A percentile compares a stretch with the other conserved stretches of the same genome.
These are phyloP conservation scores for Rosellinia necatrix DNA, from an alignment of 2,329 filamentous ascomycete genomes.

Conservation along the genomic window DNA sequence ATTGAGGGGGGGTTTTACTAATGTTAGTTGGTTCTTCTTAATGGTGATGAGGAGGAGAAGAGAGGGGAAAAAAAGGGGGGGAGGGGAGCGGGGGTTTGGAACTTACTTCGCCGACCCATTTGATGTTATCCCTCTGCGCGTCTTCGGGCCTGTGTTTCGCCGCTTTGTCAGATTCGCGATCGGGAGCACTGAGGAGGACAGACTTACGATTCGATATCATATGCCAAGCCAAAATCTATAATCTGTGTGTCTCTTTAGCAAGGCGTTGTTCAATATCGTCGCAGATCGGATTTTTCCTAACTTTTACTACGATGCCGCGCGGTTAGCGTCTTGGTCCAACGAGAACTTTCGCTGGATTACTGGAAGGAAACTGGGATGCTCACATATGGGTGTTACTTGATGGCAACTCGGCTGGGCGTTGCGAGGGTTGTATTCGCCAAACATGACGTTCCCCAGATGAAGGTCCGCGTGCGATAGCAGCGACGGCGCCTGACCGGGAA, in stretches of 20 bases:
- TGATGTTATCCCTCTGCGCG: neutral
- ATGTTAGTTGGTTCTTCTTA: neutral
- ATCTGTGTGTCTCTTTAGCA: slow-evolving; percentile 1
- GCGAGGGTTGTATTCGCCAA: neutral
- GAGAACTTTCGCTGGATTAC: neutral
- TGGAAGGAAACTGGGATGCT: neutral
- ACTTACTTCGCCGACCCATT: neutral
- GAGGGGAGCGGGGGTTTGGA: too few relatives aligned
- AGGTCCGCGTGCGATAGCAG: slow-evolving; percentile 4
- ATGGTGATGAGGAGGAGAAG: neutral
- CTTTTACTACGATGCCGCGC: slow-evolving; percentile 9
- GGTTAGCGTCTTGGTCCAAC: neutral
- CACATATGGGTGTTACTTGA: neutral
- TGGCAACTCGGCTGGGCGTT: neutral
- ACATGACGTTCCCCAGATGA: slow-evolving; percentile 17
- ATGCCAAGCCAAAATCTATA: slow-evolving; percentile 12
- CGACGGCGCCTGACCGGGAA: neutral
- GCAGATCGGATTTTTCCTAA: neutral
- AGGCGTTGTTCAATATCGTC: neutral
- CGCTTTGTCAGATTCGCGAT: neutral
- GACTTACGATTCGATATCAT: neutral
- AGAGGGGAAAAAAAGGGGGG: too few relatives aligned
- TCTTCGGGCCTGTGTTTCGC: neutral
- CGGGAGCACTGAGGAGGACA: neutral
- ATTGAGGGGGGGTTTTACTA: too few relatives aligned